Evolutionary conservation across 805 yeast genomes (phyloP).

Genomic region (Starmerella powellii): DNA sequence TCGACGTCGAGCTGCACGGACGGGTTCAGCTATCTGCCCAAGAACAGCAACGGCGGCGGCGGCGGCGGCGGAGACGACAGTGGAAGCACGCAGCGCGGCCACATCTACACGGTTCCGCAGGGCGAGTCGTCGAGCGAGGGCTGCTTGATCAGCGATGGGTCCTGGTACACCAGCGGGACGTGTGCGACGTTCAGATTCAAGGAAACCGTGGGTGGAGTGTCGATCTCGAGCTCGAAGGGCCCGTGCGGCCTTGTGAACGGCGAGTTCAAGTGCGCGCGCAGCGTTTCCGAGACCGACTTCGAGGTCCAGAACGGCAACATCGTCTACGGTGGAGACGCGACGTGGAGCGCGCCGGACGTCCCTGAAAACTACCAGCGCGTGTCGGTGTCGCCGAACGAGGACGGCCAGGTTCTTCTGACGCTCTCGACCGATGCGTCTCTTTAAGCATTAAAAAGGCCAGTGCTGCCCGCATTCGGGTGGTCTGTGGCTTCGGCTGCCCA

Average conservation of each 20-base stretch:
- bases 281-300: conserved; percentile 43
- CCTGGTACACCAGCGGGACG: conserved; percentile 68
- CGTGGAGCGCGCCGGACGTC: conserved; percentile 45
- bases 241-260: conserved; percentile 41
- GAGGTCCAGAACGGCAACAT: conserved; percentile 38
- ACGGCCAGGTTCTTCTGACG: background rate
- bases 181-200: conserved; percentile 64
- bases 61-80: conserved; percentile 24
- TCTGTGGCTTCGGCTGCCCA: too few relatives aligned
- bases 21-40: conserved; percentile 66
- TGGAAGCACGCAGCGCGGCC: conserved; percentile 34
- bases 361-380: conserved; percentile 40
- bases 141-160: conserved; percentile 75
- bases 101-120: conserved; percentile 33
- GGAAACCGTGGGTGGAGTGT: conserved; percentile 62
- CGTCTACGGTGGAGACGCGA: conserved; percentile 48
- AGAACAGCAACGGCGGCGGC: conserved; percentile 33
- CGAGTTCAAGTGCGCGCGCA: conserved; percentile 29
- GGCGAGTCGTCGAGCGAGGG: conserved; percentile 38
- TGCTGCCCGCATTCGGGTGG: too few relatives aligned
- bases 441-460: background rate
- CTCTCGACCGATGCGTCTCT: background rate
- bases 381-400: conserved; percentile 32
- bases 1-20: conserved; percentile 53
- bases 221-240: conserved; percentile 59